Conservation (phyloP, 2,329 filamentous ascomycete species). For the Aspergillus tamarii region DNA sequence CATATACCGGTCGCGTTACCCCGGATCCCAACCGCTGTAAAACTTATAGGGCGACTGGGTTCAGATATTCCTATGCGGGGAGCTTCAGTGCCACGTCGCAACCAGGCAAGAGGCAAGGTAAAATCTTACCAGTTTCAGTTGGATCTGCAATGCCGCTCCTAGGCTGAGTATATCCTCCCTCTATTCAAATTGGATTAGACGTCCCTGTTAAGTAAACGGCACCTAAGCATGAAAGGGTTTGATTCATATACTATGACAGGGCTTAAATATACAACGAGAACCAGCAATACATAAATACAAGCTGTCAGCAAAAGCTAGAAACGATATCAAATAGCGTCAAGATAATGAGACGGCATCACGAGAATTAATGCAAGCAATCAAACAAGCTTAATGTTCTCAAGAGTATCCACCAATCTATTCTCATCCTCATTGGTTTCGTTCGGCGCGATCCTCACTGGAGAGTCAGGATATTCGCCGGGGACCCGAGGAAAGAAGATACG, state of each 20-base stretch:
- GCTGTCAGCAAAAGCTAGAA: background rate
- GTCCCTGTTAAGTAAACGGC: background rate
- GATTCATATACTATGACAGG: background rate
- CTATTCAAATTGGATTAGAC: too few species aligned
- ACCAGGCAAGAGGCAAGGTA: too few species aligned
- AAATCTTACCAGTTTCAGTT: too few species aligned
- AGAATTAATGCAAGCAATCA: background rate
- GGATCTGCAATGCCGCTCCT: too few species aligned
- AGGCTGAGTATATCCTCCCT: too few species aligned
- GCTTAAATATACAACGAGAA: background rate
- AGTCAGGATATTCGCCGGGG: conserved; percentile 1
- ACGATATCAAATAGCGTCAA: background rate
- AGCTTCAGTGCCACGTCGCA: too few species aligned
- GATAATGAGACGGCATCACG: background rate
- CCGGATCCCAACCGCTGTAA: too few species aligned
- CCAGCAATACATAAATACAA: background rate
- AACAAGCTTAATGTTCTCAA: background rate
- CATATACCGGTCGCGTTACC: too few species aligned
- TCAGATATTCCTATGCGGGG: too few species aligned
- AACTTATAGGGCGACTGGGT: too few species aligned
- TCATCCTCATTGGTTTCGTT: background rate
- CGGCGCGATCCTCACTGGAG: background rate
- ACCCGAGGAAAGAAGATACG: background rate
- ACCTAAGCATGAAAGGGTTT: background rate
- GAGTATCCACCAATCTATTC: background rate